Percentiles rank a stretch among this genome's conserved stretches.
Conservation (phyloP, 345 rosid genomes). For the Nasturtium officinale region DNA sequence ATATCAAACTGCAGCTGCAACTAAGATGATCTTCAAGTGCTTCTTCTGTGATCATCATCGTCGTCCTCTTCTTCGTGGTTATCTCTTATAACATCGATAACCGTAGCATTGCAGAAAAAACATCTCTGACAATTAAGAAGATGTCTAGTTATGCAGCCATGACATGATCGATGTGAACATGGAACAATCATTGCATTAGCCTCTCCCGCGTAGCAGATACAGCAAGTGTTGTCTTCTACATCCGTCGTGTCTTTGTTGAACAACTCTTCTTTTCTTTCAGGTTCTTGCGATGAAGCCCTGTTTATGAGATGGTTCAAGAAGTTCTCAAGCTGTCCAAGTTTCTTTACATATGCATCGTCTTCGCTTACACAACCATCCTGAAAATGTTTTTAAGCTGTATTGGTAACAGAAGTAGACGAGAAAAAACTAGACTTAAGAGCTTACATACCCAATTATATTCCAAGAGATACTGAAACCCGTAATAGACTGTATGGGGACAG, state of each 20-base stretch:
- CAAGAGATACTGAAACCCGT: constrained; percentile 81
- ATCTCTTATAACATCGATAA: constrained; percentile 57
- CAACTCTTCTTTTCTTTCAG: constrained; percentile 44
- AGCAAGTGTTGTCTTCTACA: constrained; percentile 65
- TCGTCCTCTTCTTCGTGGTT: constrained; percentile 1
- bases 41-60: constrained; percentile 29
- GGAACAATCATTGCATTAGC: constrained; percentile 76
- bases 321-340: constrained; percentile 62
- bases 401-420: background rate
- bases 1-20: constrained; percentile 23
- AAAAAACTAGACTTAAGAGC: constrained; percentile 35
- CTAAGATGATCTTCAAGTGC: constrained; percentile 21
- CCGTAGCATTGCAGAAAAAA: constrained; percentile 91
- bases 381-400: constrained; percentile 16
- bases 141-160: constrained; percentile 95
- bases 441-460: constrained; percentile 78
- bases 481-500: constrained; percentile 71
- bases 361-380: constrained; percentile 70
- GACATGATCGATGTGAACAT: constrained; percentile 85
- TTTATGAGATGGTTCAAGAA: constrained; percentile 64
- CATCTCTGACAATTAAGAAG: constrained; percentile 88
- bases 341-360: constrained; percentile 53
- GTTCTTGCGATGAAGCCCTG: constrained; percentile 46
- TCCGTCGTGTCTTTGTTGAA: constrained; percentile 45
- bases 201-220: constrained; percentile 74